phyloP scores from a whole-genome alignment of 305 asterid species.

The Ruellia speciosa region DNA sequence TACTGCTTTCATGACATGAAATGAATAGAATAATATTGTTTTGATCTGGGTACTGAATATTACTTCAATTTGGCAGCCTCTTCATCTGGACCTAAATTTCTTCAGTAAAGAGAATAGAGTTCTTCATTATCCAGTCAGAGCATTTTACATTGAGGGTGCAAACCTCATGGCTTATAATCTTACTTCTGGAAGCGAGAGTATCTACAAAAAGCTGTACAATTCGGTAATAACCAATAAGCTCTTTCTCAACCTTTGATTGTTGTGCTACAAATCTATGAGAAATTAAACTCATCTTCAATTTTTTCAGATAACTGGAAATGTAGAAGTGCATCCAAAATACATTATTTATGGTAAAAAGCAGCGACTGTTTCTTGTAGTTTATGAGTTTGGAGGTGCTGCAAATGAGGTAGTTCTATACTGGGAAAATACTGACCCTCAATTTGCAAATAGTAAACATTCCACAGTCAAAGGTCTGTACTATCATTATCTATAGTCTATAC shows the following conservation, averaged over 20 bases:
- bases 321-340: slow-evolving; percentile 68
- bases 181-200: slow-evolving; percentile 75
- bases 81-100: slow-evolving; percentile 91
- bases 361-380: slow-evolving; percentile 78
- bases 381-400: slow-evolving; percentile 66
- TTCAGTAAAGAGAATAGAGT: slow-evolving; percentile 84
- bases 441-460: slow-evolving; percentile 73
- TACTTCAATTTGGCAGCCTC: slow-evolving; percentile 55
- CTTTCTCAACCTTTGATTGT: slow-evolving; percentile 21
- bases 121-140: slow-evolving; percentile 96
- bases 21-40: slow-evolving; percentile 13
- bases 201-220: slow-evolving; percentile 82
- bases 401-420: slow-evolving; percentile 87
- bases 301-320: slow-evolving; percentile 80
- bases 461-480: slow-evolving; percentile 67
- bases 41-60: slow-evolving; percentile 26
- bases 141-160: slow-evolving; percentile 82
- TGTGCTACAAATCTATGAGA: slow-evolving; percentile 22
- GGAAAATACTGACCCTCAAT: slow-evolving; percentile 87
- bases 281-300: slow-evolving; percentile 26
- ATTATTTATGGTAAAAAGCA: slow-evolving; percentile 74
- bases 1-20: slow-evolving; percentile 11
- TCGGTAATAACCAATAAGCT: slow-evolving; percentile 47
- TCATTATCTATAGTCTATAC: slow-evolving; percentile 6
- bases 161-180: slow-evolving; percentile 94